phyloP scores from a whole-genome alignment of 768 basidiomycete genomes.

The Mycena crocata region DNA sequence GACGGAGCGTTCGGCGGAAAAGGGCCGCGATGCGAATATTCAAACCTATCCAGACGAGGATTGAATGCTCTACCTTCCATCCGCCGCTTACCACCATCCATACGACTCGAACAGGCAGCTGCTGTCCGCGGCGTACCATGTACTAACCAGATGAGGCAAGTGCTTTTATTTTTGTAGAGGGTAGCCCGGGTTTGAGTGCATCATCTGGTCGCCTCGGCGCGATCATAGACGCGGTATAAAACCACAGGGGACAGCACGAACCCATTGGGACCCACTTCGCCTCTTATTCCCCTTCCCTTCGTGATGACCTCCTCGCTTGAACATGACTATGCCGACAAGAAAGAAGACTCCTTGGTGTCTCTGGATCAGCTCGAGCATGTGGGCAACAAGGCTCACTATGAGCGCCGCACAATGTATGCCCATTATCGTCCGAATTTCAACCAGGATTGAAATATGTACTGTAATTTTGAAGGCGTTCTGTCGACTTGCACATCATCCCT shows the following conservation, averaged over 20 bases:
- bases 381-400: not conserved
- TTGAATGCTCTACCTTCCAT: not conserved
- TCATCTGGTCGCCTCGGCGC: constrained; percentile 3
- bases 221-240: constrained; percentile 8
- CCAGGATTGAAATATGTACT: not conserved
- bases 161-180: constrained; percentile 2
- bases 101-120: not conserved
- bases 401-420: constrained; percentile 17
- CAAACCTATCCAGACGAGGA: not conserved
- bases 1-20: not conserved
- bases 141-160: constrained; percentile 11
- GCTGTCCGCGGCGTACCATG: not conserved
- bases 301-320: constrained; percentile 4
- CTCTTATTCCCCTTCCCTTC: not conserved
- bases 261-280: not conserved
- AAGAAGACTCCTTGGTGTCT: constrained; percentile 11
- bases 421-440: constrained; percentile 6
- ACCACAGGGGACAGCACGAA: not conserved
- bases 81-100: not conserved
- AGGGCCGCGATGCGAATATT: not conserved
- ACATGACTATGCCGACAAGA: constrained; percentile 9
- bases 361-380: not conserved
- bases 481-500: constrained; percentile 57
- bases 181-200: not conserved
- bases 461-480: constrained; percentile 49